Evolutionary conservation across 371 early-diverging fungal genomes (phyloP).

Genomic region (Mortierella sp.): DNA sequence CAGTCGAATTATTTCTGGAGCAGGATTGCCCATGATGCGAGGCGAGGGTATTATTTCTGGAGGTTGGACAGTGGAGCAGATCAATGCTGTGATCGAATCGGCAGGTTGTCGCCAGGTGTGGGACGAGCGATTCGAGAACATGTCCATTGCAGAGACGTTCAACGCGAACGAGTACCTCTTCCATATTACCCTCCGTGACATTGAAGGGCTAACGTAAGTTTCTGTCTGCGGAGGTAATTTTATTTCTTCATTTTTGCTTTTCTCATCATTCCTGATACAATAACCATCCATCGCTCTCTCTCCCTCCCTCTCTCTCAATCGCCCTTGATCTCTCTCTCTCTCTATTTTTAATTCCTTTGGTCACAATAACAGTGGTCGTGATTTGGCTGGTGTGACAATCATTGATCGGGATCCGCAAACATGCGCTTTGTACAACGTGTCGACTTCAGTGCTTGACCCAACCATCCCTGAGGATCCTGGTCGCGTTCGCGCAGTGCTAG

Average conservation of each 20-base stretch:
- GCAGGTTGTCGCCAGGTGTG: conserved; percentile 45
- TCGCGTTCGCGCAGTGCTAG: conserved; percentile 60
- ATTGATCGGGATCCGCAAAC: conserved; percentile 65
- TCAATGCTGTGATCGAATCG: conserved; percentile 40
- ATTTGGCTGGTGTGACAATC: conserved; percentile 63
- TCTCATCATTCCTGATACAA: neutral
- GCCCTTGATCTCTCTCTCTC: neutral
- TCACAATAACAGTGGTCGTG: conserved; percentile 53
- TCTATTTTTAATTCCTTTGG: neutral
- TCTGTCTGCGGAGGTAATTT: neutral
- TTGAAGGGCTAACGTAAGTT: conserved; percentile 59
- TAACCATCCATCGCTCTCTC: neutral
- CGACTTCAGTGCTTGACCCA: conserved; percentile 65
- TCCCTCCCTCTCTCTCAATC: neutral
- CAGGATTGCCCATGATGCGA: conserved; percentile 61
- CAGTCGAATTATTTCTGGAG: conserved; percentile 56
- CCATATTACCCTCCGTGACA: conserved; percentile 57
- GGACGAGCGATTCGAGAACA: conserved; percentile 67
- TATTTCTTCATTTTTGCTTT: neutral
- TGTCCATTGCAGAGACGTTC: conserved; percentile 61
- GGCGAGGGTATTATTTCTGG: conserved; percentile 59
- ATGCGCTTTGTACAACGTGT: conserved; percentile 65
- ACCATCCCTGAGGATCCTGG: conserved; percentile 60
- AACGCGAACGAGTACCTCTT: conserved; percentile 67
- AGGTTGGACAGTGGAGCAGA: conserved; percentile 65